Evolutionary conservation across 345 rosid genomes (phyloP).

Genomic region (Syzygium aromaticum): DNA sequence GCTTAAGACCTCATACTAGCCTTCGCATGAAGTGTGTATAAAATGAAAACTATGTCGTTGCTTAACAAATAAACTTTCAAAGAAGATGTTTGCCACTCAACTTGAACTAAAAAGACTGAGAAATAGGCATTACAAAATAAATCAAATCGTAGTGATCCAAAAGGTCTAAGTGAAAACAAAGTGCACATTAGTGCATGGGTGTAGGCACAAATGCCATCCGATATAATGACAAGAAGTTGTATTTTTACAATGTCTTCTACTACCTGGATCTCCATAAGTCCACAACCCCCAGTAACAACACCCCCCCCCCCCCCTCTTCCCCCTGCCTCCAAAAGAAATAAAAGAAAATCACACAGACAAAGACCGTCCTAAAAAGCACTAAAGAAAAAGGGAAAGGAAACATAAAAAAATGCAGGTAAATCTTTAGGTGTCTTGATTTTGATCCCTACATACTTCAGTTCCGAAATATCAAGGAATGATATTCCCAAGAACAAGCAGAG

Average conservation of each 20-base stretch:
- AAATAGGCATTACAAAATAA: neutral
- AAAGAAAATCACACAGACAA: neutral
- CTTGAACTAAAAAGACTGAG: neutral
- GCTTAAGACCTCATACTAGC: neutral
- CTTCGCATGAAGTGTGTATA: neutral
- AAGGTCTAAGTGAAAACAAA: neutral
- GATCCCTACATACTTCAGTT: neutral
- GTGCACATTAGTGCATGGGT: neutral
- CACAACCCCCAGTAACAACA: neutral
- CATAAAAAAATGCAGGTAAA: neutral
- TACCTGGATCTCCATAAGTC: neutral
- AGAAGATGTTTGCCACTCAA: neutral
- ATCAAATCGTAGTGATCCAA: neutral
- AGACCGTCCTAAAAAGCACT: neutral
- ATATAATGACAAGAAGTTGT: neutral
- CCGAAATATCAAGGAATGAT: neutral
- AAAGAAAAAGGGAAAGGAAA: neutral
- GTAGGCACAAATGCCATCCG: neutral
- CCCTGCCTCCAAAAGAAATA: neutral
- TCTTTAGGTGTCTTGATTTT: neutral
- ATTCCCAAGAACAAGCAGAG: neutral
- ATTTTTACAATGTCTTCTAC: neutral
- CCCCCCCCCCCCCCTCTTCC: neutral
- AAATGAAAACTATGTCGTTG: neutral
- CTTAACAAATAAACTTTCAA: neutral